Percentiles rank a stretch among this genome's conserved stretches.
phyloP scores from a whole-genome alignment of 345 rosid species.

The Hirschfeldia incana region DNA sequence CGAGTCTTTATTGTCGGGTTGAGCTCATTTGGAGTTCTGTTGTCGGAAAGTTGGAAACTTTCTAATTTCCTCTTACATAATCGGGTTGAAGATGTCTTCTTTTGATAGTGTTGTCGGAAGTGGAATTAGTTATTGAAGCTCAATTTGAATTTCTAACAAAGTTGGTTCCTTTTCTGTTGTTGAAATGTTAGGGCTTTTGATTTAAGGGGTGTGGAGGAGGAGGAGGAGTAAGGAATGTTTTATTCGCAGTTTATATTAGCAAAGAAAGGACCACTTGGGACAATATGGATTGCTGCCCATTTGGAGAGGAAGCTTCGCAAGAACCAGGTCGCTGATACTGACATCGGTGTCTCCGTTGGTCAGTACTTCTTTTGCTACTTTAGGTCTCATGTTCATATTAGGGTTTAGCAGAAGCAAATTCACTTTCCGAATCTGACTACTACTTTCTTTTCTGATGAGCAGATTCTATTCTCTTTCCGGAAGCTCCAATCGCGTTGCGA shows the following conservation, averaged over 20 bases:
- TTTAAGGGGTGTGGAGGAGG: constrained; percentile 19
- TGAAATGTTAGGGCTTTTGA: constrained; percentile 36
- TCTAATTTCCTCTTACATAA: neutral
- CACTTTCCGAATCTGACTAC: neutral
- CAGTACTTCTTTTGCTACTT: constrained; percentile 36
- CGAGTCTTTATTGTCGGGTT: constrained; percentile 14
- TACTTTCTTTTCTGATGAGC: constrained; percentile 30
- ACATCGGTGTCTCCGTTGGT: constrained; percentile 98
- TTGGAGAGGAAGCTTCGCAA: constrained; percentile 99
- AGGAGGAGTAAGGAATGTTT: constrained; percentile 58
- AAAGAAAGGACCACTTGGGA: constrained; percentile 99
- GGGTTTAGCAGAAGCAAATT: neutral
- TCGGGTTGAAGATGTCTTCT: neutral
- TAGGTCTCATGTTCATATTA: neutral
- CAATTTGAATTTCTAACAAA: constrained; percentile 25
- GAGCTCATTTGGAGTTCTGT: constrained; percentile 22
- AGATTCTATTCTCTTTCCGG: constrained; percentile 98
- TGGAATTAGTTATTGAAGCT: constrained; percentile 14
- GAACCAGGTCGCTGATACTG: constrained; percentile 99
- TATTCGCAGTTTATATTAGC: constrained; percentile 99
- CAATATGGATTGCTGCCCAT: constrained; percentile 99
- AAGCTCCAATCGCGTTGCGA: constrained; percentile 91
- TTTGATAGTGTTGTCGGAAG: neutral
- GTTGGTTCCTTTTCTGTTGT: constrained; percentile 35
- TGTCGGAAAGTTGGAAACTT: constrained; percentile 20